These are phyloP conservation scores for Sonneratia alba DNA, from an alignment of 345 rosid genomes.

Conservation along the genomic window DNA sequence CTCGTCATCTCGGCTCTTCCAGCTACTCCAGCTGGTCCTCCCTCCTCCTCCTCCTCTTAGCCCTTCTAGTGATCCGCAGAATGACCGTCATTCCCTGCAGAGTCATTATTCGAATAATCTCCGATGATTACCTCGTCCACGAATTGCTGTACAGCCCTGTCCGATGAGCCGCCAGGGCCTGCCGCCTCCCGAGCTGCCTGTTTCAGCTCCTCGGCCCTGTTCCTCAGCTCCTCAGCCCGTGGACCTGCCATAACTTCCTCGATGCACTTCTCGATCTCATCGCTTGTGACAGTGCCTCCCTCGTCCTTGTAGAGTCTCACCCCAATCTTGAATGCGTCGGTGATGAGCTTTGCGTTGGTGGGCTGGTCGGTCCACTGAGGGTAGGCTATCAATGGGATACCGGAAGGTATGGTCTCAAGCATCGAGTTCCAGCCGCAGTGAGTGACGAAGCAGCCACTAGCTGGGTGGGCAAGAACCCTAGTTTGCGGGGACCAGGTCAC, in stretches of 20 bases:
- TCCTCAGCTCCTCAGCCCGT: conserved; percentile 38
- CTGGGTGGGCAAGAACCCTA: conserved; percentile 30
- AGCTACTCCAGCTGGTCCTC: too few species aligned
- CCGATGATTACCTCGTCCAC: conserved; percentile 33
- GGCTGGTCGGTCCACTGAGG: conserved; percentile 55
- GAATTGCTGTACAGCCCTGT: conserved; percentile 39
- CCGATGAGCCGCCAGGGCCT: conserved; percentile 64
- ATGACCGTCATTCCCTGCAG: too few species aligned
- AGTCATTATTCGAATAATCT: neutral
- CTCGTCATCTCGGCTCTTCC: too few species aligned
- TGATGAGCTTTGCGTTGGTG: conserved; percentile 36
- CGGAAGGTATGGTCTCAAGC: conserved; percentile 27
- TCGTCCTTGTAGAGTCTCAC: conserved; percentile 20
- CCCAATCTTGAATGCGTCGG: conserved; percentile 34
- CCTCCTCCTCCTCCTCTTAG: too few species aligned
- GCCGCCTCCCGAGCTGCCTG: conserved; percentile 51
- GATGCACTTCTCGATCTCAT: conserved; percentile 28
- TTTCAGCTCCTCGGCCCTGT: conserved; percentile 52
- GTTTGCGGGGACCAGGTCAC: conserved; percentile 47
- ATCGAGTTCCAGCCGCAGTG: conserved; percentile 58
- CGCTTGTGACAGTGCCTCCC: conserved; percentile 18
- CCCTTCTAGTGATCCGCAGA: too few species aligned
- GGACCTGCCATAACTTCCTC: conserved; percentile 27
- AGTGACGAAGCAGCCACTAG: conserved; percentile 36
- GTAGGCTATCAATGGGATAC: conserved; percentile 37